Evolutionary conservation across 129 eudicot species (phyloP).

Genomic region (Helianthus tuberosus): DNA sequence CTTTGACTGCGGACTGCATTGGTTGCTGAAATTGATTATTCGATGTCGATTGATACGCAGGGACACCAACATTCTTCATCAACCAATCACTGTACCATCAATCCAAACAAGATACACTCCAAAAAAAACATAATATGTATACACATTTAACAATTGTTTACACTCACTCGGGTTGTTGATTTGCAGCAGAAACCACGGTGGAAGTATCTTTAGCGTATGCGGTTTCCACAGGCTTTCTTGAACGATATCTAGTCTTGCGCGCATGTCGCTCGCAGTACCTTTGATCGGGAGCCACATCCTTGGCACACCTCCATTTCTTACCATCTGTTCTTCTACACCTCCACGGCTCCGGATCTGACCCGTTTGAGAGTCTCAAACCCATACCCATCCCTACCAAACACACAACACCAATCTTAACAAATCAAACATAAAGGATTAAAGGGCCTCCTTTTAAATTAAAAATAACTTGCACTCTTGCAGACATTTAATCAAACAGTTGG

Average conservation of each 20-base stretch:
- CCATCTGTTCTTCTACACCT: too few relatives aligned
- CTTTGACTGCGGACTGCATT: conserved; percentile 30
- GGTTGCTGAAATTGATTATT: conserved; percentile 40
- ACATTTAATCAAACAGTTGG: background rate
- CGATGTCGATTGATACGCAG: conserved; percentile 26
- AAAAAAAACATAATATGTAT: background rate
- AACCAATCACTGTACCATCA: conserved; percentile 48
- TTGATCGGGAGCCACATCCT: conserved; percentile 66
- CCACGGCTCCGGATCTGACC: too few relatives aligned
- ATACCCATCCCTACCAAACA: conserved; percentile 19
- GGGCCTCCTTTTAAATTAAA: too few relatives aligned
- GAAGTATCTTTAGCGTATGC: conserved; percentile 10
- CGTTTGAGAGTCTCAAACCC: too few relatives aligned
- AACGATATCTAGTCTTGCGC: conserved; percentile 63
- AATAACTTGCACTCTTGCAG: too few relatives aligned
- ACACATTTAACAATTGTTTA: background rate
- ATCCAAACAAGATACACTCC: conserved; percentile 1
- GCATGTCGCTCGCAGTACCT: conserved; percentile 77
- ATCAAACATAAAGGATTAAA: background rate
- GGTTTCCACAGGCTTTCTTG: conserved; percentile 94
- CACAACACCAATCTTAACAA: background rate
- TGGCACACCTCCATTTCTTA: too few relatives aligned
- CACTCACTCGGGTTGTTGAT: conserved; percentile 1
- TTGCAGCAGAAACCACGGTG: background rate
- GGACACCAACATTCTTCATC: conserved; percentile 34